Base-by-base conservation (phyloP, 208 protist genomes). In the Acanthamoeba rhysodes region DNA sequence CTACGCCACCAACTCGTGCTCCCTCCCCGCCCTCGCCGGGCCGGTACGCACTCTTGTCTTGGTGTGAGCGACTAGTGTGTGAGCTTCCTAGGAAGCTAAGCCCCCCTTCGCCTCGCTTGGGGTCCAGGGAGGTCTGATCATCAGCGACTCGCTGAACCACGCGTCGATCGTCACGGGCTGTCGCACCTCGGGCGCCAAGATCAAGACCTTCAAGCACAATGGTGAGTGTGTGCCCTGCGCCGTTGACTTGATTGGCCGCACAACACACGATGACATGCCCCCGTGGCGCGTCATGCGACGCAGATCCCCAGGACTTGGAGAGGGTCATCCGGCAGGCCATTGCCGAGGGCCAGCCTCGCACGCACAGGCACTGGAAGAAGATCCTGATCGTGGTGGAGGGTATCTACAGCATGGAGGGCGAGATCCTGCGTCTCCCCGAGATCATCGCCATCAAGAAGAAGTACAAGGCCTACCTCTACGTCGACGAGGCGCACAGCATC, bases 401-500 rank as follows among this genome's bases (percentile, higher is more conserved):
- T 84, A 96, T 98, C 59, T 98, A 98, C 48, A 96, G 87, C 12
- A 99, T 98, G 98, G 98, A 98, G 76, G 98, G 98, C 41, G 95
- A 96, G 27, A 96, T 98, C 29, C 34, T 70, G 29, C 70, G 82
- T 24, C 95, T 99, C 9, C 90, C 93, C 16, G 97, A 97, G 22
- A 95, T 99, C n/a, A 48, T 99, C 14, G 72, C 53, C 5, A 72
- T 99, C 9, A 98, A 98, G 90, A 98, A 99, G 82, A 97, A 97
- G 50, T 98, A 98, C 92, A 97, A 95, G 32, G 96, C 96, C 34
- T 98, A 98, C 82, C 72, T 99, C 9, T 98, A 98, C 76, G 84
- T 99, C 34, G 98, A 99, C 82, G 98, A 99, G 94, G 98, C 98
- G 7, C 98, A 99, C 90, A 98, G 96, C 45, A 98, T 99, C 95